Evolutionary conservation across 2,329 filamentous ascomycete genomes (phyloP).

Genomic region (Bisporella sp.): DNA sequence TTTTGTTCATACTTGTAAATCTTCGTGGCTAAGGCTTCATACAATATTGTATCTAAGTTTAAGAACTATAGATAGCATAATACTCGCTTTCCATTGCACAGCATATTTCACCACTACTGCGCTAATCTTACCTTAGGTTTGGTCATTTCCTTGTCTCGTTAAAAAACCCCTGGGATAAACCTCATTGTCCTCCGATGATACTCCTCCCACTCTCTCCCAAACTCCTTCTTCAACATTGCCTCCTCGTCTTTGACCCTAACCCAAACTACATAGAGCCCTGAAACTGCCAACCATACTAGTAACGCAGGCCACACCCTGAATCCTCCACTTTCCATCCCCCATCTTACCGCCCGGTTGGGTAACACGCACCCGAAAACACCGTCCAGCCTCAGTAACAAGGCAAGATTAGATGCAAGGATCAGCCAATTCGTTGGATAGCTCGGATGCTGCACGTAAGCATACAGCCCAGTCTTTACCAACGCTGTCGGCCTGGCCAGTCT

Average conservation of each 20-base stretch:
- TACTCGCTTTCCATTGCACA: too few species aligned
- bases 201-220: slow-evolving; percentile 40
- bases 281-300: slow-evolving; percentile 3
- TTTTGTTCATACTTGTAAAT: too few species aligned
- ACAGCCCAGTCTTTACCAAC: slow-evolving; percentile 75
- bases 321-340: neutral
- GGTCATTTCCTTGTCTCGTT: neutral
- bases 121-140: too few species aligned
- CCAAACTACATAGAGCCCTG: slow-evolving; percentile 17
- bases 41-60: too few species aligned
- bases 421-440: slow-evolving; percentile 54
- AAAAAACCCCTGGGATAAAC: slow-evolving; percentile 40
- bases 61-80: too few species aligned
- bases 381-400: slow-evolving; percentile 32
- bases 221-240: slow-evolving; percentile 38
- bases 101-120: too few species aligned
- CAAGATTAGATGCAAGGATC: slow-evolving; percentile 25
- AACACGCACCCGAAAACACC: slow-evolving; percentile 34
- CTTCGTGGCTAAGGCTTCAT: too few species aligned
- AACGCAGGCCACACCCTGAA: slow-evolving; percentile 2
- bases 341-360: slow-evolving; percentile 13
- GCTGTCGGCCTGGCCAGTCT: slow-evolving; percentile 46
- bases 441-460: slow-evolving; percentile 70
- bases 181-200: slow-evolving; percentile 41
- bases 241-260: slow-evolving; percentile 42